phyloP scores from a whole-genome alignment of 805 yeast genomes.

The Schwanniomyces occidentalis region DNA sequence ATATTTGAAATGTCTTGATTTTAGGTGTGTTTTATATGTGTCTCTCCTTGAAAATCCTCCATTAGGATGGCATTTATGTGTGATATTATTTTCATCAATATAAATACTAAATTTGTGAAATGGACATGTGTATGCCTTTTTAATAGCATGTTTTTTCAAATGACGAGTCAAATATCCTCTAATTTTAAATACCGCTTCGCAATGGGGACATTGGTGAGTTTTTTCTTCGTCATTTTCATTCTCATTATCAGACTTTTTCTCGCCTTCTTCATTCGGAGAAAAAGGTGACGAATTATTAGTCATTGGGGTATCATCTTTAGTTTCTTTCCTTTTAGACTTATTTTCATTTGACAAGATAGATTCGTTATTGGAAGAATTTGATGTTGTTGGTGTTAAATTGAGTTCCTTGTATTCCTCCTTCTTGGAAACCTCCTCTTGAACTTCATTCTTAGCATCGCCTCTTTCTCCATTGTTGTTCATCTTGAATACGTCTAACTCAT shows the following conservation, averaged over 20 bases:
- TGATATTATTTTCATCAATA: conserved; percentile 39
- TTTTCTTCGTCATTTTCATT: conserved; percentile 12
- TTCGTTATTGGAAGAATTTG: conserved; percentile 36
- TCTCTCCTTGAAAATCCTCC: conserved; percentile 63
- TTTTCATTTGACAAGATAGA: conserved; percentile 23
- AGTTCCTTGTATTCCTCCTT: conserved; percentile 7
- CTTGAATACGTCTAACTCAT: conserved; percentile 30
- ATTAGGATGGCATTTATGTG: conserved; percentile 53
- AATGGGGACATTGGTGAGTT: conserved; percentile 46
- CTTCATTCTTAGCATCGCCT: background rate
- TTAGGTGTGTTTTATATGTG: conserved; percentile 58
- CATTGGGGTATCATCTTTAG: conserved; percentile 26
- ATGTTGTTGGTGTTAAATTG: conserved; percentile 37
- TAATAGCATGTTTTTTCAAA: conserved; percentile 49
- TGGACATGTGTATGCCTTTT: conserved; percentile 58
- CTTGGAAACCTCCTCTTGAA: background rate
- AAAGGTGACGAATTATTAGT: conserved; percentile 31
- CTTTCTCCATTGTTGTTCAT: conserved; percentile 4
- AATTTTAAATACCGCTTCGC: conserved; percentile 50
- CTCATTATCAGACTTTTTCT: conserved; percentile 8
- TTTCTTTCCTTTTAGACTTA: conserved; percentile 15
- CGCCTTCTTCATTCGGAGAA: conserved; percentile 16
- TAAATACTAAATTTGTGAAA: conserved; percentile 41
- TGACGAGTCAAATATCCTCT: conserved; percentile 58
- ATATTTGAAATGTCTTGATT: conserved; percentile 55